These are phyloP conservation scores for Lichtheimia ramosa DNA, from an alignment of 371 early-diverging fungal genomes.

Conservation along the genomic window DNA sequence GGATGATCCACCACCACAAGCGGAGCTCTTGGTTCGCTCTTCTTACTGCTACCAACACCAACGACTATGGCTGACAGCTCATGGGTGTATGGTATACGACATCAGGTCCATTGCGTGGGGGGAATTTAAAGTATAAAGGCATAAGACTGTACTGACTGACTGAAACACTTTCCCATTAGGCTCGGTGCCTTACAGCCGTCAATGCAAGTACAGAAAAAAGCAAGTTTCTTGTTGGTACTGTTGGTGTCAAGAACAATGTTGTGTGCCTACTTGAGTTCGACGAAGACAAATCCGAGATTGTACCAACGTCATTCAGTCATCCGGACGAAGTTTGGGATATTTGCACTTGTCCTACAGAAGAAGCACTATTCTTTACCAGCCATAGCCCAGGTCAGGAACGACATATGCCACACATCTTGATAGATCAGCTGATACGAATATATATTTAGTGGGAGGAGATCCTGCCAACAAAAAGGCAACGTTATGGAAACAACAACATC, in stretches of 20 bases:
- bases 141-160: neutral
- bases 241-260: slow-evolving; percentile 62
- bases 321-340: slow-evolving; percentile 74
- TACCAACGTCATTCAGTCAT: slow-evolving; percentile 66
- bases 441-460: slow-evolving; percentile 23
- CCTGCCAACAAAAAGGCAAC: slow-evolving; percentile 28
- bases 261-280: slow-evolving; percentile 69
- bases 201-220: slow-evolving; percentile 64
- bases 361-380: slow-evolving; percentile 67
- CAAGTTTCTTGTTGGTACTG: slow-evolving; percentile 78
- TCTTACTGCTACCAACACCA: neutral
- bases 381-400: slow-evolving; percentile 50
- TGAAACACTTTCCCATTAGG: slow-evolving; percentile 32
- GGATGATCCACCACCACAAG: too few relatives aligned
- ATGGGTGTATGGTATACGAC: slow-evolving; percentile 68
- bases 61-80: slow-evolving; percentile 36
- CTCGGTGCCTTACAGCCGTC: slow-evolving; percentile 69
- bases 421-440: neutral
- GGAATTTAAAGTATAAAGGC: too few relatives aligned
- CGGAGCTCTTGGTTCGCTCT: too few relatives aligned
- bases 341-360: slow-evolving; percentile 60
- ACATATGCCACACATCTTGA: neutral
- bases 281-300: slow-evolving; percentile 66
- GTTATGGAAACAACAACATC: slow-evolving; percentile 30
- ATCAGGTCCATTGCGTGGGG: slow-evolving; percentile 51